Evolutionary conservation across 179 eudicot species (phyloP), one percentile per base, ranked within the genome.

Genomic region (Camellia oleifera): DNA sequence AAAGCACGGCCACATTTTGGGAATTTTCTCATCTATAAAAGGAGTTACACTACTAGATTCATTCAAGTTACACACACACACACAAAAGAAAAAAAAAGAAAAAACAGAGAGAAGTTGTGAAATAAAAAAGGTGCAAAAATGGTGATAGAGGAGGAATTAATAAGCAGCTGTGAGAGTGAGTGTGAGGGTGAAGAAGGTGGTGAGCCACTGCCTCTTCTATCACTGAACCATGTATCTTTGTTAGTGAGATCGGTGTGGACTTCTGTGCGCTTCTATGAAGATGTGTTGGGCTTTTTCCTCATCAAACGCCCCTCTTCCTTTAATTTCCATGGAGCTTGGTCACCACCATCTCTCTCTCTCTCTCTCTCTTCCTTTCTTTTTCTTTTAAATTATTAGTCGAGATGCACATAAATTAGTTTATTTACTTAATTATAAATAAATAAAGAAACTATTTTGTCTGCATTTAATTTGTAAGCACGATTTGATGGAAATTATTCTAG

Each of bases 221-320:
- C 87, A 23, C 15, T 87, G 45, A 87, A 87, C 81, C 89, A 86
- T 72, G 79, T 84, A 2, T 87, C 89, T 20, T 52, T 84, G 12
- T 65, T 84, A 72, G 85, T 82, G 7, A 77, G 78, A 75, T 84
- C 81, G 13, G 87, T 87, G 1, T 61, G 82, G 80, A 72, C 72
- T n/a, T 84, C 89, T n/a, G 75, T 80, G 12, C 63, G 48, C 42
- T 82, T 87, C 74, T 87, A 87, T 18, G 77, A 84, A 61, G 80
- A 84, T 56, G 89, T 84, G 57, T 71, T 84, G 57, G 89, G 87
- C 60, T 87, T 87, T 69, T 23, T 69, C 32, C 82, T 78, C 62
- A 74, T 87, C 78, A 84, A 81, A 72, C 85, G 89, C 76, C 89
- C 89, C 63, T 80, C 85, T 73, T 84, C 89, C 26, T 84, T 87